These are phyloP conservation scores for Stephanodiscus minutulus DNA, from an alignment of 108 stramenopile genomes.

Conservation along the genomic window DNA sequence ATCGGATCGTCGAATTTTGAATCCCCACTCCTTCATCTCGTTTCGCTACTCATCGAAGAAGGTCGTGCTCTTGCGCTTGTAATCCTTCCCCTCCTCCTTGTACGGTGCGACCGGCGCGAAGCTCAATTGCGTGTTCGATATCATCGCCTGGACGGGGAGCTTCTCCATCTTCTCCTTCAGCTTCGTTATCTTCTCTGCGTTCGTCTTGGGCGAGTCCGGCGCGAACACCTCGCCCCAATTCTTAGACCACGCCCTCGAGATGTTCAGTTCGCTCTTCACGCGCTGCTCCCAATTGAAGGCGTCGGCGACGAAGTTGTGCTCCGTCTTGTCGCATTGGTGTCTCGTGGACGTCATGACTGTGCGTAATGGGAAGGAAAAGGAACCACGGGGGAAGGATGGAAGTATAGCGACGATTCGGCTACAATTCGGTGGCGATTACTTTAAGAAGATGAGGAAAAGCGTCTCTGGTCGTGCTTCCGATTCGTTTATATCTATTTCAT, in stretches of 20 bases:
- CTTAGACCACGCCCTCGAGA: conserved; percentile 23
- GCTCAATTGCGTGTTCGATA: conserved; percentile 42
- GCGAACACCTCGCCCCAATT: conserved; percentile 42
- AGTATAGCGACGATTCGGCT: background rate
- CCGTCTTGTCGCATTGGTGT: conserved; percentile 41
- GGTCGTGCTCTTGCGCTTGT: conserved; percentile 23
- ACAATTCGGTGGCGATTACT: too few species aligned
- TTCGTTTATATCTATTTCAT: too few species aligned
- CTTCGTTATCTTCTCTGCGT: conserved; percentile 26
- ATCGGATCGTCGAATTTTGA: background rate
- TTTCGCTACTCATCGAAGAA: conserved; percentile 9
- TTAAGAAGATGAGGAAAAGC: too few species aligned
- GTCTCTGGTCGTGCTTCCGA: too few species aligned
- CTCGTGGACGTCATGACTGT: conserved; percentile 17
- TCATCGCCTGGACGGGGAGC: conserved; percentile 39
- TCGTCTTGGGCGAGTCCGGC: conserved; percentile 25
- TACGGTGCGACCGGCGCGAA: conserved; percentile 16
- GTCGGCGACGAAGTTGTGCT: conserved; percentile 43
- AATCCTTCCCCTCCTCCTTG: conserved; percentile 20
- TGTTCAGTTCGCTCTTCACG: conserved; percentile 33
- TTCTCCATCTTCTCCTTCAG: conserved; percentile 24
- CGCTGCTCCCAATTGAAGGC: conserved; percentile 50
- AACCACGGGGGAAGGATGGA: background rate
- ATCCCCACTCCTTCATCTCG: background rate
- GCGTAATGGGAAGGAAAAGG: background rate